Evolutionary conservation across 768 basidiomycete genomes (phyloP).

Genomic region (Phanerochaete sordida): DNA sequence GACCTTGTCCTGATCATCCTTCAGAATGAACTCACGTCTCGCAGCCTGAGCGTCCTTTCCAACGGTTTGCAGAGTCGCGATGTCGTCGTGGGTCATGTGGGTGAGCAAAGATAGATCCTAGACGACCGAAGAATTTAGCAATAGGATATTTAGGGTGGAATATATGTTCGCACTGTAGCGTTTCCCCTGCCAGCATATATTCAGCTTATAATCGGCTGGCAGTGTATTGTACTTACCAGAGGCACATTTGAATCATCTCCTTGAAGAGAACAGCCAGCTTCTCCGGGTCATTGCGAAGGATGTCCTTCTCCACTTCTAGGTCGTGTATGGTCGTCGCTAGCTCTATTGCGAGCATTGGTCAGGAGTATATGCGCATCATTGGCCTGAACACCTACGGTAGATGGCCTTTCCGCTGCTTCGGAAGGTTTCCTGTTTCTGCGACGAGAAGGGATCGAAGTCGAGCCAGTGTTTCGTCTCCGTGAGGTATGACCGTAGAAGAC

Average conservation of each 20-base stretch:
- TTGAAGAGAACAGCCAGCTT: conserved; percentile 66
- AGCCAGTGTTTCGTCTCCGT: conserved; percentile 66
- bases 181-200: conserved; percentile 71
- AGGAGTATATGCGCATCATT: background rate
- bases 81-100: conserved; percentile 78
- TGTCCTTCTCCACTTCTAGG: conserved; percentile 48
- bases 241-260: conserved; percentile 88
- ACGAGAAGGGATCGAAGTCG: conserved; percentile 77
- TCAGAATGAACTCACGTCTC: conserved; percentile 76
- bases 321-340: conserved; percentile 72
- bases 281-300: conserved; percentile 41
- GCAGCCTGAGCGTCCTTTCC: conserved; percentile 77
- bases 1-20: conserved; percentile 71
- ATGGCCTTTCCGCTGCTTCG: conserved; percentile 74
- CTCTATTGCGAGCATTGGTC: conserved; percentile 36
- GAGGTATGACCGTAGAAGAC: conserved; percentile 74
- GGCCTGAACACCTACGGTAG: conserved; percentile 54
- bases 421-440: conserved; percentile 80
- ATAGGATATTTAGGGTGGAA: background rate
- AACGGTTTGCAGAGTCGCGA: conserved; percentile 77
- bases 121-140: background rate
- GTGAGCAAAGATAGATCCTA: conserved; percentile 91
- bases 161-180: conserved; percentile 61
- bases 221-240: conserved; percentile 50
- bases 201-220: background rate